Evolutionary conservation across 306 rosid species (phyloP), one percentile per base, ranked within the genome.

Genomic region (Castanopsis chinensis): DNA sequence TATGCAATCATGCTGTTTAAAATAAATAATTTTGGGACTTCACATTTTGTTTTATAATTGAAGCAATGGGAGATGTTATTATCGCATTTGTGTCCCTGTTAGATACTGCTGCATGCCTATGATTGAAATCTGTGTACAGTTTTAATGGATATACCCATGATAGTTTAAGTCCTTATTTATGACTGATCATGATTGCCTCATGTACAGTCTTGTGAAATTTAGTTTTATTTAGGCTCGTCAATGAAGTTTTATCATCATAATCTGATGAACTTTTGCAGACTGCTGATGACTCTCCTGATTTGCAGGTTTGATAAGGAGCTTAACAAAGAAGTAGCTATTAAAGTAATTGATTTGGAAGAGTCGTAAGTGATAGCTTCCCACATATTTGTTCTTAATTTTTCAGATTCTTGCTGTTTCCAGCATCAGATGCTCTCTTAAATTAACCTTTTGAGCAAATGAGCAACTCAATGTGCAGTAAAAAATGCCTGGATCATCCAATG

Each of bases 311-410:
- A 96, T 87, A 91, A 63, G 87, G 97, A 93, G 82, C 94, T 90
- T 72, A 91, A 90, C 88, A 96, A 86, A 88, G 90, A 84, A 82
- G 98, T 96, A 25, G 99, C 99, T 59, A 93, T 96, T 64, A 96
- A 96, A 93, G 97, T 96, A 73, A 96, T 96, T 20, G 99, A 96
- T 89, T 88, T 96, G 90, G 99, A 96, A 84, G 98, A 96, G 74
- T 87, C 99, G 99, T 96, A 91, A 91, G 99, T 90, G 74, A 85
- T 27, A 74, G 21, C 52, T 71, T 79, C 28, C 43, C 65, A 19
- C 51, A 33, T 67, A 18, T 67, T 19, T 67, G 8, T 18, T 67
- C 21, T 35, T 8, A 3, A 67, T 10, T 67, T 33, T 67, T 19
- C 37, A 35, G 25, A 67, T 35, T 35, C 45, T 10, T 63, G 19